phyloP scores from a whole-genome alignment of 2,329 filamentous ascomycete species.

The Colletotrichum lini region DNA sequence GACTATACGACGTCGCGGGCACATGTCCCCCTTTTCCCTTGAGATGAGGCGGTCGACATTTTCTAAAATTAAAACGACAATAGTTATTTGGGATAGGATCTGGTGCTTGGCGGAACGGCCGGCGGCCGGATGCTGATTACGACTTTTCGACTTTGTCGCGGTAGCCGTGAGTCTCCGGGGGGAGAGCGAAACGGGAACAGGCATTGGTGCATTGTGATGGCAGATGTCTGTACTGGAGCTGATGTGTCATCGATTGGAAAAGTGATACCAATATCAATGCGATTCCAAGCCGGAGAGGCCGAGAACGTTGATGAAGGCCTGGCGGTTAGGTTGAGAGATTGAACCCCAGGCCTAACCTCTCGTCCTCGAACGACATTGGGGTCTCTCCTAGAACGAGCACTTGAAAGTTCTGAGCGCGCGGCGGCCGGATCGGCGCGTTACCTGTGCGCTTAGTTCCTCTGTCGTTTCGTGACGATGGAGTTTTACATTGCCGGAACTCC shows the following conservation, averaged over 20 bases:
- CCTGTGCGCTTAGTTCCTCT: background rate
- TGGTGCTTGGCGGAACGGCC: slow-evolving; percentile 10
- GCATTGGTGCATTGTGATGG: background rate
- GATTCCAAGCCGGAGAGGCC: background rate
- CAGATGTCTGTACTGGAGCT: background rate
- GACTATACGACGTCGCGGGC: slow-evolving; percentile 33
- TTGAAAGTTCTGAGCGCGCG: slow-evolving; percentile 1
- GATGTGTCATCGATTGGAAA: background rate
- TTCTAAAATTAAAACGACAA: slow-evolving; percentile 23
- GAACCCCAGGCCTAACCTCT: background rate
- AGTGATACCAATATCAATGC: background rate
- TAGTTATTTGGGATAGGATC: slow-evolving; percentile 1
- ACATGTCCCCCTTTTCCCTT: background rate
- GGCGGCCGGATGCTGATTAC: background rate
- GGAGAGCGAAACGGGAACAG: background rate
- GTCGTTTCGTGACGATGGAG: background rate
- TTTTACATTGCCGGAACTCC: background rate
- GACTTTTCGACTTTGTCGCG: background rate
- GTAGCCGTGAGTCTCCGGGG: background rate
- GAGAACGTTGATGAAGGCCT: background rate
- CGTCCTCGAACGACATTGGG: slow-evolving; percentile 1
- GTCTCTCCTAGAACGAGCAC: background rate
- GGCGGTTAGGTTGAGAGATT: background rate
- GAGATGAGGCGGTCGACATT: slow-evolving; percentile 29
- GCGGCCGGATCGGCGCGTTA: slow-evolving; percentile 18